Evolutionary conservation across 2,329 filamentous ascomycete species (phyloP), one percentile per base, ranked within the genome.

Genomic region (Blumeria graminis): DNA sequence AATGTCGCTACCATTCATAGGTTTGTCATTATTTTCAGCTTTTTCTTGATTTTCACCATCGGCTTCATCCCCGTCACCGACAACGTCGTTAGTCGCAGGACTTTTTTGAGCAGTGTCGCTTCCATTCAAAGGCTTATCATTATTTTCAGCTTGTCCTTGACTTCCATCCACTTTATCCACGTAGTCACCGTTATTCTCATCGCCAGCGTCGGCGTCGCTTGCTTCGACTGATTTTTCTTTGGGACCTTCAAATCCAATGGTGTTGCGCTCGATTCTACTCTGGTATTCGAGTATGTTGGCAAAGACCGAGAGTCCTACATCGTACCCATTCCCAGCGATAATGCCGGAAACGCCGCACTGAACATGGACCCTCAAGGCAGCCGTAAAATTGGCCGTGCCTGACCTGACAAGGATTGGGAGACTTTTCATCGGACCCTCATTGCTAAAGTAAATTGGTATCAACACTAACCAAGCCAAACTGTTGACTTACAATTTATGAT

Each of bases 211-310:
- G 22, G 2, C 22, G 22, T 28, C 22, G 22, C 22, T 28, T 2
- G 22, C 22, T 28, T 28, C 22, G 22, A 28, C 4, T 28, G 22
- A 2, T 28, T 28, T 28, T 28, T 28, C 22, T 28, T 28, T 28
- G 22, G 22, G 22, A 2, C 4, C 22, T 28, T 28, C 22, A 28
- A 28, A 28, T 28, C 22, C 22, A 28, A 28, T 28, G 1, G 22
- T 28, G 1, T 18, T 28, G 9, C 45, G 45, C 16, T 14, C 18
- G 16, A 48, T 28, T 10, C n/a, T 48, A 48, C 33, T 48, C 9
- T 48, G 45, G 45, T 63, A 64, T 55, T 62, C 59, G 43, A 62
- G 59, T 11, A 63, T 39, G 43, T 63, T 59, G n/a, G 58, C 59
- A 39, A 56, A 59, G 10, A 62, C 58, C 48, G 58, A 62, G 22